Percentiles rank a stretch among this genome's conserved stretches.
Conservation (phyloP, 1,284 basidiomycete genomes). For the Mycosarcoma mackinlayi region DNA sequence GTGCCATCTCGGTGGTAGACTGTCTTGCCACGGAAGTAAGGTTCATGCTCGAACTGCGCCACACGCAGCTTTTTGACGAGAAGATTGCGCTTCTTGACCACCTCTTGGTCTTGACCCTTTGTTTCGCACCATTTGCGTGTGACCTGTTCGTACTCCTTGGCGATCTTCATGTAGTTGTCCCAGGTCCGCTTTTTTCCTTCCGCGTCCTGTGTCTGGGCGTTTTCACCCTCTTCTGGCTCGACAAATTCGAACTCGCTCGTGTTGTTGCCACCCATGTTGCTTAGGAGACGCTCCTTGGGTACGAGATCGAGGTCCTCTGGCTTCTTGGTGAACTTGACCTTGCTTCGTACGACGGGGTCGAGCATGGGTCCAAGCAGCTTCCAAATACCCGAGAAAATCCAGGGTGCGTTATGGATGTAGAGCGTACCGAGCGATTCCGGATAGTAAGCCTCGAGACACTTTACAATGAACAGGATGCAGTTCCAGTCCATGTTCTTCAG, state of each 20-base stretch:
- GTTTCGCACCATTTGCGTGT: slow-evolving; percentile 65
- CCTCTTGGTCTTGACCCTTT: slow-evolving; percentile 41
- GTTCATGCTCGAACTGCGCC: slow-evolving; percentile 67
- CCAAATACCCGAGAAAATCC: slow-evolving; percentile 69
- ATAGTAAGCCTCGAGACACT: slow-evolving; percentile 68
- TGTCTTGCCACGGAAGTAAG: slow-evolving; percentile 63
- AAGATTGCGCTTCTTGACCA: slow-evolving; percentile 57
- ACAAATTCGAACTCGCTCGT: slow-evolving; percentile 48
- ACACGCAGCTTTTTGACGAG: slow-evolving; percentile 66
- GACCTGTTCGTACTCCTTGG: slow-evolving; percentile 62
- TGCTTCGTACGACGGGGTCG: slow-evolving; percentile 64
- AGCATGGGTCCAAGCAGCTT: slow-evolving; percentile 66
- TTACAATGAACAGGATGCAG: slow-evolving; percentile 59
- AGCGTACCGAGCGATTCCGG: slow-evolving; percentile 68
- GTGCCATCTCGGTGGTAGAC: slow-evolving; percentile 67
- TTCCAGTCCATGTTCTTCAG: slow-evolving; percentile 66
- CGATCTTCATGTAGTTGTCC: slow-evolving; percentile 59
- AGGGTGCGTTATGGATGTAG: slow-evolving; percentile 69
- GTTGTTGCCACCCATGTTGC: slow-evolving; percentile 53
- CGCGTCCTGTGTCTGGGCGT: slow-evolving; percentile 58
- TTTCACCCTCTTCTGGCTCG: slow-evolving; percentile 63
- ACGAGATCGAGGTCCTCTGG: slow-evolving; percentile 62
- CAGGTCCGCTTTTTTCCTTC: slow-evolving; percentile 60
- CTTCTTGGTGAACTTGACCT: slow-evolving; percentile 65
- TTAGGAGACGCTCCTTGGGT: slow-evolving; percentile 53